These are phyloP conservation scores for Xylaria cubensis DNA, from an alignment of 495 filamentous ascomycete species.

Conservation along the genomic window DNA sequence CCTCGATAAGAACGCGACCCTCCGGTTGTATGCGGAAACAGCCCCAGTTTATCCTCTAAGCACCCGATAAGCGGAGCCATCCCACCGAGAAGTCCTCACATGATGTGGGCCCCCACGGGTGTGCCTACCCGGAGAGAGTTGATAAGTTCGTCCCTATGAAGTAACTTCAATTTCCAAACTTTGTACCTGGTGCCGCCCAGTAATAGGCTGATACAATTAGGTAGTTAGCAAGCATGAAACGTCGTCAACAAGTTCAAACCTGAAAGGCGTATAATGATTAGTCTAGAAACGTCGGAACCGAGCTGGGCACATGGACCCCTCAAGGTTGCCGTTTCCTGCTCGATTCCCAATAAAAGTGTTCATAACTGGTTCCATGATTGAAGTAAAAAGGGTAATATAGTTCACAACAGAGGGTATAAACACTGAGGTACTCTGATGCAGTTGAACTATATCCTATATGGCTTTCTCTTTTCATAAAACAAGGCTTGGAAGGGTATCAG, in stretches of 20 bases:
- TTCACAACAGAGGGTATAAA: not conserved
- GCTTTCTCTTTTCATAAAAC: not conserved
- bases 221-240: too few relatives aligned
- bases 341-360: not conserved
- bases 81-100: not conserved
- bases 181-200: not conserved
- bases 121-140: not conserved
- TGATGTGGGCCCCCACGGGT: not conserved
- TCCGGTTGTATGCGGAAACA: not conserved
- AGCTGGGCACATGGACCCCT: not conserved
- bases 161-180: not conserved
- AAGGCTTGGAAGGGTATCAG: too few relatives aligned
- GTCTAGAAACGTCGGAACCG: not conserved
- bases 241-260: too few relatives aligned
- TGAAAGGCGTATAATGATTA: too few relatives aligned
- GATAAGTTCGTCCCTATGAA: not conserved
- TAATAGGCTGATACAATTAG: not conserved
- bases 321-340: not conserved
- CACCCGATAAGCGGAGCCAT: slow-evolving; percentile 1
- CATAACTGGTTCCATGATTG: not conserved
- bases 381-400: not conserved
- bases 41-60: slow-evolving; percentile 7
- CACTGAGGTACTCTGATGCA: not conserved
- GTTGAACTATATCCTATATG: not conserved
- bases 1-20: not conserved